Evolutionary conservation across 1,284 basidiomycete species (phyloP), one percentile per base, ranked within the genome.

Genomic region (Tilletiopsis washingtonensis): DNA sequence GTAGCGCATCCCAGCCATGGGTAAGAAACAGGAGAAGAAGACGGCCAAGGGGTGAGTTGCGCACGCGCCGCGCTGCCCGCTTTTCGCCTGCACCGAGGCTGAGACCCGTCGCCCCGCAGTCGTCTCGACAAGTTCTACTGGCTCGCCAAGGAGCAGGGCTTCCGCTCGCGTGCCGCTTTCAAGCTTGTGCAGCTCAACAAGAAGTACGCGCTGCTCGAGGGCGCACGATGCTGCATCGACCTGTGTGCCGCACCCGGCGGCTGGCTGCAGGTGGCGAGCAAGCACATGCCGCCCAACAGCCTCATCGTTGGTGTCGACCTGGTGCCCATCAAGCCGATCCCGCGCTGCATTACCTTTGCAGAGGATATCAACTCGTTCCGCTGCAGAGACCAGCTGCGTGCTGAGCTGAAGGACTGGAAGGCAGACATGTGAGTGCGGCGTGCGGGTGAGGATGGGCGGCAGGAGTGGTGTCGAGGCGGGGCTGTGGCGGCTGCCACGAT

Each of bases 141-240:
- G 69, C 76, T 79, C 45, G 78, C 78, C 47, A 81, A 80, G 63
- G 93, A 98, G 77, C 94, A 98, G 79, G 94, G 94, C 55, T 99
- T 93, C 75, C 87, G 94, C 58, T 94, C 94, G 62, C 93, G 94
- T 81, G 97, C 94, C 20, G 94, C 94, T 3, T 99, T 98, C 84
- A 99, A 99, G 78, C 82, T 99, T 53, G 91, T 98, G 51, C 94
- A 99, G 75, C 79, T 99, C 61, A 98, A 99, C 80, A 93, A 96
- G 74, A 97, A 97, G 77, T 99, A 87, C 77, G 82, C 84, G 36
- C 87, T 98, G 69, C 81, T 98, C 37, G 89, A 93, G 70, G 80
- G 82, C 44, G 85, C 94, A 26, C 81, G 84, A 82, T 97, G 93
- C 75, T 89, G 85, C 51, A 94, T 99, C 74, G 94, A 99, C 81